Evolutionary conservation across 2,329 filamentous ascomycete genomes (phyloP).

Genomic region (Ophiognomonia clavigignenti-juglandacearum): DNA sequence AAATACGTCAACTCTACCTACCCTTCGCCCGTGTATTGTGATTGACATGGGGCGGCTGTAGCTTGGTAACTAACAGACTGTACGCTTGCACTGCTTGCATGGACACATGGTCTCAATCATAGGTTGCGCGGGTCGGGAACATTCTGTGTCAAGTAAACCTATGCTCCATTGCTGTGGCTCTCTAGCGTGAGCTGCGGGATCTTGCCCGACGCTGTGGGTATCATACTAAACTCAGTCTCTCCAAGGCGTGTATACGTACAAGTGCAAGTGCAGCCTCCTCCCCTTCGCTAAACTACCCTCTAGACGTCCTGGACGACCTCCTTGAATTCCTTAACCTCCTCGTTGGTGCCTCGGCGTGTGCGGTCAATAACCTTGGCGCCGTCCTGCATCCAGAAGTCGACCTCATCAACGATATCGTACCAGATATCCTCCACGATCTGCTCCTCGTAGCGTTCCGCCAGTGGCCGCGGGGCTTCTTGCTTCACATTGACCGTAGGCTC

Average conservation of each 20-base stretch:
- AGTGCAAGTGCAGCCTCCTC: not conserved
- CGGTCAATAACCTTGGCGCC: conserved; percentile 45
- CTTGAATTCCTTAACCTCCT: conserved; percentile 54
- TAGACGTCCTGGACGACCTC: conserved; percentile 61
- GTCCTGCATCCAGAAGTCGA: conserved; percentile 81
- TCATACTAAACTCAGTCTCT: conserved; percentile 1
- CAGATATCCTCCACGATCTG: conserved; percentile 93
- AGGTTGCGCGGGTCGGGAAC: no score
- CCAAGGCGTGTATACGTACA: not conserved
- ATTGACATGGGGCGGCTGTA: no score
- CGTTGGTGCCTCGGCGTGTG: conserved; percentile 32
- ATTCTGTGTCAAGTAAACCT: no score
- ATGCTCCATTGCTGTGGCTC: no score
- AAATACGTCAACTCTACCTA: no score
- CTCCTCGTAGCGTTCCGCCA: conserved; percentile 80
- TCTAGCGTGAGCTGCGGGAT: not conserved
- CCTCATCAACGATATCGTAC: conserved; percentile 91
- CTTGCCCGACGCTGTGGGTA: conserved; percentile 7
- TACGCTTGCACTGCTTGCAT: no score
- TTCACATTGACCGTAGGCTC: conserved; percentile 17
- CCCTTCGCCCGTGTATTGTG: no score
- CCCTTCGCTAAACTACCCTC: conserved; percentile 5
- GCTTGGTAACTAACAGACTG: no score
- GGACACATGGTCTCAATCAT: no score
- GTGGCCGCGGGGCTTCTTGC: conserved; percentile 41